Evolutionary conservation across 2,329 filamentous ascomycete species (phyloP), one percentile per base, ranked within the genome.

Genomic region (Aureobasidium lini): DNA sequence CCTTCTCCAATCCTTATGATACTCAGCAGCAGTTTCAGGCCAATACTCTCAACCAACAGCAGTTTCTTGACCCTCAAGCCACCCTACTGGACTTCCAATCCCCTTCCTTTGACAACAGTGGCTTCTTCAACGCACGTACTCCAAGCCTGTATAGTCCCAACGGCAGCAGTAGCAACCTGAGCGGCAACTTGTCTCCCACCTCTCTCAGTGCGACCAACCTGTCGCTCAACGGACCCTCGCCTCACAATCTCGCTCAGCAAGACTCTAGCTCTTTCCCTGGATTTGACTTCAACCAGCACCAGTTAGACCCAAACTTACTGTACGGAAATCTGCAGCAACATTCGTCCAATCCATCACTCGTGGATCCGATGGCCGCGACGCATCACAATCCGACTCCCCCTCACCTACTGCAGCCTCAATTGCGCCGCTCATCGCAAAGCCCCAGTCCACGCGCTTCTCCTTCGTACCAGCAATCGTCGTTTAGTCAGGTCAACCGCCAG

Each of bases 221-320:
- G 57, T 69, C 73, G 59, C 63, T 71, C 61, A 60, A 44, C 44
- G 64, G 61, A 56, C 62, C 59, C 59, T 59, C 61, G 50, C 49
- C 58, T 39, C 63, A 60, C 44, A 64, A 60, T 62, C 64, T 63
- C 63, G 54, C 60, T n/a, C 63, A 65, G 62, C 67, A 68, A 62
- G 66, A 68, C 34, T 59, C 64, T 57, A 71, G 67, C 66, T 72
- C 88, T 66, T 90, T 88, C 67, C 81, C 84, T 4, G 70, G 78
- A 8, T 74, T 78, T 52, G 76, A 79, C 65, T 75, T 78, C 60
- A 75, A 73, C 52, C 77, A 79, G 62, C 81, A 84, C 62, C 82
- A 84, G 67, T 70, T 85, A 67, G 83, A 83, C 66, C 73, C 83
- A 11, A 81, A 85, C 23, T 87, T 89, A 63, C 76, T 82, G 61